Evolutionary conservation across 495 filamentous ascomycete genomes (phyloP).

Genomic region (Neurospora hispaniola): DNA sequence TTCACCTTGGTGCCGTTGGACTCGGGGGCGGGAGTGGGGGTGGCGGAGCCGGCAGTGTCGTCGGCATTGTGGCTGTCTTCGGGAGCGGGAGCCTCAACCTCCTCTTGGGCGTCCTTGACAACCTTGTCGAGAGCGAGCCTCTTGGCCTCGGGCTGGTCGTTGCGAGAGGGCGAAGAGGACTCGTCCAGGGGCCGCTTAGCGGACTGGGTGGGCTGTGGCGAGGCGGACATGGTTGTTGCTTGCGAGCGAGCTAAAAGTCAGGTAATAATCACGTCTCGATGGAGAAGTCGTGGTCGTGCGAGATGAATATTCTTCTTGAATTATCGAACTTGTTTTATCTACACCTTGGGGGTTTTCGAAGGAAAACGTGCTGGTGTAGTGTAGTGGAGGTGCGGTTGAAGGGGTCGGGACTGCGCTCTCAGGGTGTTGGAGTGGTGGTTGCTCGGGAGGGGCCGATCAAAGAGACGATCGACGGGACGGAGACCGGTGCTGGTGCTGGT

Average conservation of each 20-base stretch:
- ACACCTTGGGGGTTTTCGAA: slow-evolving; percentile 74
- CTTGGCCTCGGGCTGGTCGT: slow-evolving; percentile 94
- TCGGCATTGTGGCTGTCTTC: slow-evolving; percentile 8
- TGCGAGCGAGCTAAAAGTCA: slow-evolving; percentile 13
- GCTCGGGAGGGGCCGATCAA: neutral
- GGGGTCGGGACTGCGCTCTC: neutral
- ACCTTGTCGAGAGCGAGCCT: slow-evolving; percentile 92
- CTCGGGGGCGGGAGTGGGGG: slow-evolving; percentile 12
- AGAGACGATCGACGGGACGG: neutral
- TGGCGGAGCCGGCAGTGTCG: neutral
- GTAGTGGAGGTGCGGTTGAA: slow-evolving; percentile 35
- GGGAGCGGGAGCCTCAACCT: slow-evolving; percentile 20
- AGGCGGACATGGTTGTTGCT: slow-evolving; percentile 37
- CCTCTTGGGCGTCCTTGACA: slow-evolving; percentile 43
- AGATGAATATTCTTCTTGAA: slow-evolving; percentile 39
- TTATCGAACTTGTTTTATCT: slow-evolving; percentile 47
- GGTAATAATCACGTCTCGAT: slow-evolving; percentile 20
- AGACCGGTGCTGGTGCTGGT: slow-evolving; percentile 17
- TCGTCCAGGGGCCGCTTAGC: slow-evolving; percentile 95
- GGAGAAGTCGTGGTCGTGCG: slow-evolving; percentile 8
- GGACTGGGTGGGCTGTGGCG: slow-evolving; percentile 44
- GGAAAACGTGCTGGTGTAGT: slow-evolving; percentile 90
- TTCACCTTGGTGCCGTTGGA: slow-evolving; percentile 36
- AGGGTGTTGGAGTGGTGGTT: neutral
- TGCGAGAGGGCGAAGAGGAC: slow-evolving; percentile 83